Evolutionary conservation across 257 asterid genomes (phyloP).

Genomic region (Nyctanthes arbortristis): DNA sequence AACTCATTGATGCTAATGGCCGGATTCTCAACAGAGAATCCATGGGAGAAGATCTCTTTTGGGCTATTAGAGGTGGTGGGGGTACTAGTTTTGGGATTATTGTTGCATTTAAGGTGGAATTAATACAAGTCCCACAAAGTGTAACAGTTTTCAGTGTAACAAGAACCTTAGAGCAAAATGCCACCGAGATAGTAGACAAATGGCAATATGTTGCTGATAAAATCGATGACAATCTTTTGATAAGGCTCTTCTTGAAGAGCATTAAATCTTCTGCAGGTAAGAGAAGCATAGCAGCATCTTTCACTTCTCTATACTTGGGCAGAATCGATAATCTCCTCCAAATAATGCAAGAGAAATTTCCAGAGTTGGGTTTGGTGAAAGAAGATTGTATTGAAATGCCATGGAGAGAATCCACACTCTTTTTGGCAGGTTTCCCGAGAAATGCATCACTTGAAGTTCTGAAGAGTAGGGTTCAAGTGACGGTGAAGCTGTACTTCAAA

Average conservation of each 20-base stretch:
- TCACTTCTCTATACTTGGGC: constrained; percentile 39
- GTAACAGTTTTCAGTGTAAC: constrained; percentile 39
- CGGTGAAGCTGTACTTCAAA: constrained; percentile 12
- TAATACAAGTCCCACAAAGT: constrained; percentile 31
- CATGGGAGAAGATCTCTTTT: constrained; percentile 59
- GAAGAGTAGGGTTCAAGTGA: constrained; percentile 3
- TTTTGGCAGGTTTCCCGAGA: constrained; percentile 10
- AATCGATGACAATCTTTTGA: constrained; percentile 35
- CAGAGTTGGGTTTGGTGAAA: constrained; percentile 39
- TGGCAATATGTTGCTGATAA: constrained; percentile 49
- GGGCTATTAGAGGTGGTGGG: constrained; percentile 59
- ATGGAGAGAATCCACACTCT: constrained; percentile 42
- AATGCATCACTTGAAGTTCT: constrained; percentile 24
- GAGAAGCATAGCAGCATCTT: constrained; percentile 30
- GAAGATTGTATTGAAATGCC: constrained; percentile 45
- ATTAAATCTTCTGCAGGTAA: constrained; percentile 13
- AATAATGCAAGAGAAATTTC: constrained; percentile 37
- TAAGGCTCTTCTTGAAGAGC: constrained; percentile 25
- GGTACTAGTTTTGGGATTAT: constrained; percentile 47
- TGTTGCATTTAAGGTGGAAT: constrained; percentile 33
- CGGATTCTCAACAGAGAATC: constrained; percentile 26
- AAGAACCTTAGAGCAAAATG: constrained; percentile 39
- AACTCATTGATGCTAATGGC: constrained; percentile 32
- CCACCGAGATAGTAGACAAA: constrained; percentile 34
- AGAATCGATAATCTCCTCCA: constrained; percentile 27